A percentile compares a stretch with the other conserved stretches of the same genome.
Evolutionary conservation across 768 basidiomycete genomes (phyloP).

Genomic region (Suillus subluteus): DNA sequence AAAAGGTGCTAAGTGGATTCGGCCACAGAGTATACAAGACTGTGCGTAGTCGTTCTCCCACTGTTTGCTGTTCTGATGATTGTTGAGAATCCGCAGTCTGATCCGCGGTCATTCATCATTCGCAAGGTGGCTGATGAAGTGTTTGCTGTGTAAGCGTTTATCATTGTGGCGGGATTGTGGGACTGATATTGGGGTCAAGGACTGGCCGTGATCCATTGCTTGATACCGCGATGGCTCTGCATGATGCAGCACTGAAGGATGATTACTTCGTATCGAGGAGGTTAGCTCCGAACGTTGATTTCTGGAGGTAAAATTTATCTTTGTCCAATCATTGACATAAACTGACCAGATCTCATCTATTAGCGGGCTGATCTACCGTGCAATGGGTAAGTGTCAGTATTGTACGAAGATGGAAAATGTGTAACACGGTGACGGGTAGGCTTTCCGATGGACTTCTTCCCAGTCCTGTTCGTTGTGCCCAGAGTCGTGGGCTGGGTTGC

Average conservation of each 20-base stretch:
- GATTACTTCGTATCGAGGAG: conserved; percentile 85
- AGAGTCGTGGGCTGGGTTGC: conserved; percentile 93
- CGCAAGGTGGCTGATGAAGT: conserved; percentile 90
- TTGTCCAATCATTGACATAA: neutral
- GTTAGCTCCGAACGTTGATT: conserved; percentile 90
- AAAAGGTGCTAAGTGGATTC: conserved; percentile 89
- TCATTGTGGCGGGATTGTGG: neutral
- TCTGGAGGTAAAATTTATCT: conserved; percentile 55
- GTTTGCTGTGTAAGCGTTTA: conserved; percentile 71
- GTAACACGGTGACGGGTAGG: conserved; percentile 45
- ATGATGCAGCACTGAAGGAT: conserved; percentile 88
- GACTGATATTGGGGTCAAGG: conserved; percentile 39
- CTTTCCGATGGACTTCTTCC: conserved; percentile 94
- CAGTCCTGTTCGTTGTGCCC: conserved; percentile 90
- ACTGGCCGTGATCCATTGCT: conserved; percentile 86
- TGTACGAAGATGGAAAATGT: neutral
- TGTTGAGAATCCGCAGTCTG: conserved; percentile 54
- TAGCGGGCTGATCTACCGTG: conserved; percentile 88
- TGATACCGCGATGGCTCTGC: conserved; percentile 87
- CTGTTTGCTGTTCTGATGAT: conserved; percentile 3
- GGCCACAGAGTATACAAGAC: conserved; percentile 88
- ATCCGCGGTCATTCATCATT: conserved; percentile 90
- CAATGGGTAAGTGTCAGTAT: conserved; percentile 66
- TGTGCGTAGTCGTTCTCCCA: conserved; percentile 38
- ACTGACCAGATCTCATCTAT: conserved; percentile 10